Conservation (phyloP, 129 eudicot species). For the Tagetes patula region DNA sequence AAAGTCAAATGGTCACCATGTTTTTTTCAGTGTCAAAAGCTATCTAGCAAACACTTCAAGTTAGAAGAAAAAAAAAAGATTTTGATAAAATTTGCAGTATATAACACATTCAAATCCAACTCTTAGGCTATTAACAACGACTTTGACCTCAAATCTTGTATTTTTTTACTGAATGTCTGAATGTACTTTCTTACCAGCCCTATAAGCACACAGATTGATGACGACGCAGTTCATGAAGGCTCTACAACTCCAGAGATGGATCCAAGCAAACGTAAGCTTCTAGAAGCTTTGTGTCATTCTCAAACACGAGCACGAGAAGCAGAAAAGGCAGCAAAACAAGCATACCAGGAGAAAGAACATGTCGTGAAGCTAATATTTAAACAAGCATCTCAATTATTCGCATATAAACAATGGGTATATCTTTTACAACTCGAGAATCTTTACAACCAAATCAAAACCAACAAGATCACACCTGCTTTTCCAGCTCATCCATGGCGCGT, state of each 20-base stretch:
- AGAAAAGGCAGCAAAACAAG: slow-evolving; percentile 81
- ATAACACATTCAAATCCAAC: background rate
- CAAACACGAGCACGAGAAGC: slow-evolving; percentile 98
- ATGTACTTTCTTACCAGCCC: slow-evolving; percentile 8
- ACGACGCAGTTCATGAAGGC: slow-evolving; percentile 30
- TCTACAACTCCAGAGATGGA: slow-evolving; percentile 35
- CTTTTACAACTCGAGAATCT: slow-evolving; percentile 81
- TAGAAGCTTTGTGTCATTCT: slow-evolving; percentile 89
- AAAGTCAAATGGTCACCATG: background rate
- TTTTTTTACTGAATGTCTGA: slow-evolving; percentile 1
- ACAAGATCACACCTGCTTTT: slow-evolving; percentile 34
- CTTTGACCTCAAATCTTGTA: background rate
- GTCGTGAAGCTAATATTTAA: slow-evolving; percentile 68
- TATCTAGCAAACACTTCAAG: background rate
- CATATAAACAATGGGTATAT: slow-evolving; percentile 88
- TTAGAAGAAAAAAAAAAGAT: background rate
- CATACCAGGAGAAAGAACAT: slow-evolving; percentile 76
- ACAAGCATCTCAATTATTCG: slow-evolving; percentile 83
- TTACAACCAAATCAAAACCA: slow-evolving; percentile 50
- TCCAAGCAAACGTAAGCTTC: slow-evolving; percentile 55
- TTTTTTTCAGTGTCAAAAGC: background rate
- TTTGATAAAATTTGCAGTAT: background rate
- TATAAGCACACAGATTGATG: slow-evolving; percentile 27
- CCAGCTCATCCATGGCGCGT: slow-evolving; percentile 54
- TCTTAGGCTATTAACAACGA: background rate